Evolutionary conservation across 202 grass and related monocot species (phyloP).

Genomic region (Dendrocalamus latiflorus): DNA sequence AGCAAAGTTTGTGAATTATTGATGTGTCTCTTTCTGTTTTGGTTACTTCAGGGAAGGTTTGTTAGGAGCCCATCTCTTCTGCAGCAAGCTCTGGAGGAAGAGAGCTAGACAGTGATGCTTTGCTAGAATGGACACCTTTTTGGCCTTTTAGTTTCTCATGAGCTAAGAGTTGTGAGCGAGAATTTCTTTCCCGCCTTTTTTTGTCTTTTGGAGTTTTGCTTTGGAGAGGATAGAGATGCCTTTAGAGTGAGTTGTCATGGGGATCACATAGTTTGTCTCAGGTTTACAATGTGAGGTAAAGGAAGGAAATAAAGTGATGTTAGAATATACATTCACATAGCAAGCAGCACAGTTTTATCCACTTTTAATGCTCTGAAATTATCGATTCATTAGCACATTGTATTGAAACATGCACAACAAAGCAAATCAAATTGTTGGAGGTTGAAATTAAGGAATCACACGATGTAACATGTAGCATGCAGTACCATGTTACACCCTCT

Average conservation of each 20-base stretch:
- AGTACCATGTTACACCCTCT: too few relatives aligned
- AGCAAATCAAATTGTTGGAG: background rate
- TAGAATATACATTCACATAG: conserved; percentile 37
- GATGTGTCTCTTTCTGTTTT: conserved; percentile 6
- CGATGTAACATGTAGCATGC: background rate
- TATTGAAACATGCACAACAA: background rate
- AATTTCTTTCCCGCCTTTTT: background rate
- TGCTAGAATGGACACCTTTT: conserved; percentile 35
- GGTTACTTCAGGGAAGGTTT: conserved; percentile 80
- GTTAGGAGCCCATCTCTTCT: conserved; percentile 96
- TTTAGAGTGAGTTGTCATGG: conserved; percentile 26
- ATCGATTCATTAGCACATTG: background rate
- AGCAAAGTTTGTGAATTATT: background rate
- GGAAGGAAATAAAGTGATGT: conserved; percentile 53
- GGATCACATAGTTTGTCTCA: conserved; percentile 47
- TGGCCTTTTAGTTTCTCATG: conserved; percentile 36
- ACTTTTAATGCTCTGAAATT: background rate
- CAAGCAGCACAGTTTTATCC: background rate
- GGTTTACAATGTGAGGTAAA: conserved; percentile 53
- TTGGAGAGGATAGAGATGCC: conserved; percentile 41
- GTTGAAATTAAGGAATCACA: background rate
- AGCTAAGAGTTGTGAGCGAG: conserved; percentile 52
- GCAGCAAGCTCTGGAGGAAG: conserved; percentile 76
- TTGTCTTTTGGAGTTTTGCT: conserved; percentile 35
- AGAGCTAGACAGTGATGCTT: conserved; percentile 63